phyloP scores from a whole-genome alignment of 2,329 filamentous ascomycete genomes.

The Apiospora phragmitis region DNA sequence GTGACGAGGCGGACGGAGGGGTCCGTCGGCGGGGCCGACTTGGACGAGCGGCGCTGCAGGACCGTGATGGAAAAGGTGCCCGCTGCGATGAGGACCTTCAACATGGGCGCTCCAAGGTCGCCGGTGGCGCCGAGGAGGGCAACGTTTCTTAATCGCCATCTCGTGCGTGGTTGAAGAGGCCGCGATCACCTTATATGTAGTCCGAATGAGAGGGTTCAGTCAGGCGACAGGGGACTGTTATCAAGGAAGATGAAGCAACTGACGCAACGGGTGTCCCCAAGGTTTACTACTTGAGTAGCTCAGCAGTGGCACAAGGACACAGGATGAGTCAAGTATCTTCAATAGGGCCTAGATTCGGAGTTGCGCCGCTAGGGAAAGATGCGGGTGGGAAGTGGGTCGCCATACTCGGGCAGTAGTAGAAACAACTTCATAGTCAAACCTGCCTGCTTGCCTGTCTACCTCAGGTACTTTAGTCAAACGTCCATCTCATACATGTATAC shows the following conservation, averaged over 20 bases:
- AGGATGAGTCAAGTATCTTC: not conserved
- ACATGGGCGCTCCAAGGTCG: constrained; percentile 35
- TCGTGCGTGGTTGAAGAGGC: not conserved
- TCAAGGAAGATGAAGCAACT: not conserved
- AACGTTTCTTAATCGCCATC: constrained; percentile 37
- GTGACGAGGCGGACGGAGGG: constrained; percentile 23
- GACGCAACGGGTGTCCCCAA: not conserved
- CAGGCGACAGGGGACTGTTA: too few species aligned
- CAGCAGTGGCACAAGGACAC: not conserved
- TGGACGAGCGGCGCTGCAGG: constrained; percentile 35
- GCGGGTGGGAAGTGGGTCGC: not conserved
- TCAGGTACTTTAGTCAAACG: too few species aligned
- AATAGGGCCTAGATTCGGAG: not conserved
- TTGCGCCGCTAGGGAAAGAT: not conserved
- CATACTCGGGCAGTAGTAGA: not conserved
- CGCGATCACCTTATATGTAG: not conserved
- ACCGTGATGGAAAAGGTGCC: constrained; percentile 33
- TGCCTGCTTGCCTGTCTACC: too few species aligned
- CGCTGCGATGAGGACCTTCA: constrained; percentile 31
- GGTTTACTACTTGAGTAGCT: not conserved
- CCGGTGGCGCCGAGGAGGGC: constrained; percentile 40
- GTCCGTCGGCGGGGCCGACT: constrained; percentile 18
- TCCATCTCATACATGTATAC: too few species aligned
- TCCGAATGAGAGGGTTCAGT: not conserved
- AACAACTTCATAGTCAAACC: not conserved